Percentiles rank a stretch among this genome's conserved stretches.
Evolutionary conservation across 176 grass and related monocot species (phyloP).

Genomic region (Eremochloa ophiuroides): DNA sequence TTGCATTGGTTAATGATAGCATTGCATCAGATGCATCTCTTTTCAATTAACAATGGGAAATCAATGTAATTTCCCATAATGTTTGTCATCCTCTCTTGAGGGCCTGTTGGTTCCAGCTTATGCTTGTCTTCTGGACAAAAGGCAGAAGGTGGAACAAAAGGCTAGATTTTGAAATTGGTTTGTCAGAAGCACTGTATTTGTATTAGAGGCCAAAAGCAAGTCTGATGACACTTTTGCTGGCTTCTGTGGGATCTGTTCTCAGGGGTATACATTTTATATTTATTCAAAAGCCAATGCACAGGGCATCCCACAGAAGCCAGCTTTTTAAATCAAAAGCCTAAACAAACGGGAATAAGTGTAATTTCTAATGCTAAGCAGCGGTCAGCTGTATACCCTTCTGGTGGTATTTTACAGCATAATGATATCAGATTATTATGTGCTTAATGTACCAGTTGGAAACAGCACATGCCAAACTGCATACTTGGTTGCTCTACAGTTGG

Average conservation of each 20-base stretch:
- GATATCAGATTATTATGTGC: neutral
- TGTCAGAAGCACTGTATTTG: neutral
- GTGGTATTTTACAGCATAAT: slow-evolving; percentile 1
- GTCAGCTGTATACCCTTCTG: neutral
- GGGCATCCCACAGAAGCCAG: neutral
- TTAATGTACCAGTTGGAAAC: neutral
- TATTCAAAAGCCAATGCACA: neutral
- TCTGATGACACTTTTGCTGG: neutral
- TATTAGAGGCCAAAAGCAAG: neutral
- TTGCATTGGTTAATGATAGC: neutral
- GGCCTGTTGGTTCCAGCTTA: neutral
- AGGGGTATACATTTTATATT: neutral
- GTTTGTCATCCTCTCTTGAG: neutral
- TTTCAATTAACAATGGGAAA: neutral
- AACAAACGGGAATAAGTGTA: neutral
- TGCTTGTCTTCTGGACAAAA: neutral
- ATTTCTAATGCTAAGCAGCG: neutral
- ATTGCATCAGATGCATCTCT: neutral
- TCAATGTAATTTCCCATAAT: neutral
- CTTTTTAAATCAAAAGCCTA: neutral
- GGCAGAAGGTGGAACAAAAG: neutral
- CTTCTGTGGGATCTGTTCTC: neutral
- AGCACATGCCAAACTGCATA: neutral
- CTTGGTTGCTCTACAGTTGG: neutral
- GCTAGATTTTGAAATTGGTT: neutral